phyloP scores from a whole-genome alignment of 345 rosid genomes.

The Linum trigynum region DNA sequence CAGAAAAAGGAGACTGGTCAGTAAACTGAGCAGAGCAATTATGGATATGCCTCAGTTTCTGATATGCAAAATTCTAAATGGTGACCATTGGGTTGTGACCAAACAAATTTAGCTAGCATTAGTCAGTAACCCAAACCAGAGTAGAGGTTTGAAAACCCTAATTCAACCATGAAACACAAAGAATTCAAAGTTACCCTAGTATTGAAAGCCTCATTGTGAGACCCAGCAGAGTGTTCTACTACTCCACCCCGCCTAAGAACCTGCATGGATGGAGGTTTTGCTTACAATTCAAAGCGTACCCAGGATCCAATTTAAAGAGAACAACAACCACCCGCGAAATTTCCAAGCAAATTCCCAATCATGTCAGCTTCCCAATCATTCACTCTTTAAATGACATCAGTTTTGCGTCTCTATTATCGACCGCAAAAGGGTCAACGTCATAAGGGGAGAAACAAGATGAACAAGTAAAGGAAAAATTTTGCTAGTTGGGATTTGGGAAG shows the following conservation, averaged over 20 bases:
- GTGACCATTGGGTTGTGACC: background rate
- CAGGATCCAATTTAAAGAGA: conserved; percentile 9
- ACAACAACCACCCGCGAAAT: conserved; percentile 4
- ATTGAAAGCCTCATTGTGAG: conserved; percentile 3
- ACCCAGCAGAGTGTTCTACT: background rate
- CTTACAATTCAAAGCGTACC: background rate
- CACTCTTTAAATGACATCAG: background rate
- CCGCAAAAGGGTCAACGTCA: background rate
- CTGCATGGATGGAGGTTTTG: background rate
- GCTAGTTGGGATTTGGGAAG: background rate
- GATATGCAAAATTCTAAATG: background rate
- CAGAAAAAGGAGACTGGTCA: background rate
- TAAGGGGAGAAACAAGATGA: background rate
- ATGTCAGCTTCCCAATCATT: background rate
- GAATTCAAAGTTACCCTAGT: background rate
- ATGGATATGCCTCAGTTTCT: background rate
- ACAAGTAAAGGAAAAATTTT: background rate
- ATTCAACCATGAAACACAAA: background rate
- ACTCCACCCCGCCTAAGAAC: background rate
- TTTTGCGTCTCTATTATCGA: background rate
- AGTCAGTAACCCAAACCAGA: background rate
- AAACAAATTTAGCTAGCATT: background rate
- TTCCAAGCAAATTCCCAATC: conserved; percentile 12
- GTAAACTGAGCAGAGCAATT: background rate
- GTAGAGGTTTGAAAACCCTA: background rate